Evolutionary conservation across 2,329 filamentous ascomycete species (phyloP), one percentile per base, ranked within the genome.

Genomic region (Ustulina deusta): DNA sequence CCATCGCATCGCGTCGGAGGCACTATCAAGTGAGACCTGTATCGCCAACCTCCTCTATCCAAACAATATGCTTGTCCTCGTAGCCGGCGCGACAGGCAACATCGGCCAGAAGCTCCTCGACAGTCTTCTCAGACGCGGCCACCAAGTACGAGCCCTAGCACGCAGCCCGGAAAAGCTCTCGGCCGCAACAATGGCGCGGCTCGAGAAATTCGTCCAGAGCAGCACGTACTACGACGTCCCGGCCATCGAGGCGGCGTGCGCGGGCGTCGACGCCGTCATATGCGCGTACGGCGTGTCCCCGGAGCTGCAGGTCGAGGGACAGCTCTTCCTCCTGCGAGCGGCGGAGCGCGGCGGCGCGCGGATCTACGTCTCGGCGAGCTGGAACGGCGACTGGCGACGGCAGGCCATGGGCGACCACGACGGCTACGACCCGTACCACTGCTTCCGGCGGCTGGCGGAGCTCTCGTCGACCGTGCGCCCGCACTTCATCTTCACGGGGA

Each of bases 261-360:
- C 61, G 0, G 78, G 78, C 6, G 79, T 80, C 11, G 78, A 81
- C 56, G 78, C 79, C 6, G 69, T 81, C n/a, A 75, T 81, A 25
- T 75, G 73, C 58, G 75, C 77, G 6, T 79, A 80, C 56, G 65
- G 63, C 17, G 65, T 63, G 2, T 49, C 46, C 7, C 74, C 78
- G 2, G 49, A 75, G 40, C 65, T 77, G 3, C 61, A 63, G 6
- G 65, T 81, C 13, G 80, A 81, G 15, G 78, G 73, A 2, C 75
- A 81, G 27, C 72, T 81, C 2, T 63, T 79, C 13, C 77, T 82
- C 0, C 70, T 82, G 1, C 72, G 78, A 6, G 79, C 79, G 2
- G 77, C 77, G 1, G 80, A 81, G 67, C 72, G 78, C 5, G 79
- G 79, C 5, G 73, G 74, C 0, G 71, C 81, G 57, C 77, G 56